A percentile compares a stretch with the other conserved stretches of the same genome.
These are phyloP conservation scores for Fusarium liriodendri DNA, from an alignment of 2,329 filamentous ascomycete genomes.

Conservation along the genomic window DNA sequence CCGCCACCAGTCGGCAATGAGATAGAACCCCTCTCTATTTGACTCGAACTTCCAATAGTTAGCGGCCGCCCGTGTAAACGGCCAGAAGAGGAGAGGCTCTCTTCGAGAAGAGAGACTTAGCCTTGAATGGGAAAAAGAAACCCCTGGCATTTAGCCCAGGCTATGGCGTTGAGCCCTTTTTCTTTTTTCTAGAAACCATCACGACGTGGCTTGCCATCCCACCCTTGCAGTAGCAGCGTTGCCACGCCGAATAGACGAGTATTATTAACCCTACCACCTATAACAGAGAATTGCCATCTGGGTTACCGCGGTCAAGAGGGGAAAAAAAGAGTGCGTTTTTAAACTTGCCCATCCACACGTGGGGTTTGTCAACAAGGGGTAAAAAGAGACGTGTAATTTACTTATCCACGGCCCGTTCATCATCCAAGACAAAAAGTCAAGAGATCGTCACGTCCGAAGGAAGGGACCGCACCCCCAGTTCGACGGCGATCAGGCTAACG, in stretches of 20 bases:
- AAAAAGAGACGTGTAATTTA: background rate
- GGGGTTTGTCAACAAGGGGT: background rate
- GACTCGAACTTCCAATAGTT: background rate
- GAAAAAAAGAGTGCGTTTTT: background rate
- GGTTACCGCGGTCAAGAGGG: background rate
- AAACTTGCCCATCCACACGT: background rate
- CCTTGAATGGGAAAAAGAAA: background rate
- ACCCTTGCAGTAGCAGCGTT: background rate
- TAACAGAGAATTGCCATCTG: background rate
- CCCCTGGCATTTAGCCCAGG: background rate
- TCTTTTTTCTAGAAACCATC: conserved; percentile 6
- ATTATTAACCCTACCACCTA: background rate
- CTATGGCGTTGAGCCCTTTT: background rate
- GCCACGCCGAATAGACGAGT: background rate
- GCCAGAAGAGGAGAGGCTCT: background rate
- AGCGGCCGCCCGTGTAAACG: background rate
- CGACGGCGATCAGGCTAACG: background rate
- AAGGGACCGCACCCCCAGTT: background rate
- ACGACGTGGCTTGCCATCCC: background rate
- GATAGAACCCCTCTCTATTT: background rate
- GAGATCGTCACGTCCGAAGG: background rate
- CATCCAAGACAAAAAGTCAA: background rate
- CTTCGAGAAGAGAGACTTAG: background rate
- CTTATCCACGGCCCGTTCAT: too few relatives aligned
- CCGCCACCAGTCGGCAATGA: background rate